Base-by-base conservation (phyloP, 2,329 filamentous ascomycete species). In the Fusarium nygamai region DNA sequence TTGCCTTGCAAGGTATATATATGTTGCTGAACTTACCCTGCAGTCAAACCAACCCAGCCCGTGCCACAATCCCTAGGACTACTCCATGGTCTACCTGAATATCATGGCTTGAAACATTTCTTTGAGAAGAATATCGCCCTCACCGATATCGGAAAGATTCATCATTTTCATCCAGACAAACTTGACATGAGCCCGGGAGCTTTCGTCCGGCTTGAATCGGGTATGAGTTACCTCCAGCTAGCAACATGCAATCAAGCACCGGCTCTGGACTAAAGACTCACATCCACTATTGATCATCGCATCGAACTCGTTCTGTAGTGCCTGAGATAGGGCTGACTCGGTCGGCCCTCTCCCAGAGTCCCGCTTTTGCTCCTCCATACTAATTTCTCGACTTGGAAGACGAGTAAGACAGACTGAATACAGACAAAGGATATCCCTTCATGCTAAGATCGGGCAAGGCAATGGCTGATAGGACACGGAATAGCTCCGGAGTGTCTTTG, bases 321-420 rank as follows among this genome's bases (percentile, higher is more conserved):
- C 59, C 50, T 69, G 67, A 27, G 59, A 27, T 62, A 74, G 50
- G 71, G 71, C 67, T 74, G 71, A 65, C n/a, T 22, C 29, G 39
- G 56, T 34, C 34, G 38, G 36, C 29, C 57, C 29, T 54, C n/a
- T 22, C 27, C n/a, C 38, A 48, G 22, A 60, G 50, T 51, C 43
- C 53, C 43, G 17, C n/a, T 24, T 60, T 38, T 48, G 48, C 46
- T 29, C 46, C n/a, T 47, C 34, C 39, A 38, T 31, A 61, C n/a
- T 29, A 57, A 16, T 34, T 27, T 33, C 36, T 36, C n/a, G 24
- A 36, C 34, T 29, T 41, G 33, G 13, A 24, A 31, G 44, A 33
- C 41, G 38, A 50, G 27, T 19, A 10, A 44, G 31, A 27, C 36
- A 22, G 48, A 19, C 43, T 39, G n/a, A 4, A 14, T 14, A 22